Evolutionary conservation across 2,329 filamentous ascomycete species (phyloP), one percentile per base, ranked within the genome.

Genomic region (Monosporascus ibericus): DNA sequence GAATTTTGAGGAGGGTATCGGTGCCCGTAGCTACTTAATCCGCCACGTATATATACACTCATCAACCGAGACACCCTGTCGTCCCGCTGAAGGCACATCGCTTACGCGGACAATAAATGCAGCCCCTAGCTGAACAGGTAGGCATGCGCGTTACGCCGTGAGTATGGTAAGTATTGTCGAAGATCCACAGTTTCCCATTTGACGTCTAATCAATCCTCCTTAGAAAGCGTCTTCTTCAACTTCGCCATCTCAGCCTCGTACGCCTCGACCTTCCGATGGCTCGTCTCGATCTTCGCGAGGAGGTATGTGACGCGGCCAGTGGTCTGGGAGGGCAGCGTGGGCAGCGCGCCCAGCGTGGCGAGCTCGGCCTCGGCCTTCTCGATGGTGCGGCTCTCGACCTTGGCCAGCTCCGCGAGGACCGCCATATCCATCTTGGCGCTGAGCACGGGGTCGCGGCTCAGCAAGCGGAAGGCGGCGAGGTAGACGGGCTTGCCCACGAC

Each of bases 401-500:
- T 85, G 24, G 84, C 82, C 52, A 88, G 72, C 65, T 92, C 85
- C 0, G 75, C 77, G 22, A 95, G 63, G 18, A 91, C 76, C 1
- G 82, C 80, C 11, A 95, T 73, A 63, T 90, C 86, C 68, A 96
- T 81, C 58, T 85, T 82, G 37, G 87, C 86, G 42, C 79, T 78
- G 42, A 96, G 75, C 1, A 90, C 89, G 6, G 78, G 75, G 65
- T 96, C 92, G 46, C 81, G 72, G 0, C 84, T 79, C 38, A 96
- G 73, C 38, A 81, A 76, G 54, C 79, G 78, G 72, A 97, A 97
- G 0, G 92, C 92, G 1, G 91, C 84, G 53, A 86, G 82, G 69
- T 92, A 95, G n/a, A 96, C 87, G 0, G 92, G 92, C 64, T 89
- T 90, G 22, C 91, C 91, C 0, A 90, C 87, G 50, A 80, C 85